Conservation (phyloP, 176 grass and related monocot species). For the Carex kokanica region DNA sequence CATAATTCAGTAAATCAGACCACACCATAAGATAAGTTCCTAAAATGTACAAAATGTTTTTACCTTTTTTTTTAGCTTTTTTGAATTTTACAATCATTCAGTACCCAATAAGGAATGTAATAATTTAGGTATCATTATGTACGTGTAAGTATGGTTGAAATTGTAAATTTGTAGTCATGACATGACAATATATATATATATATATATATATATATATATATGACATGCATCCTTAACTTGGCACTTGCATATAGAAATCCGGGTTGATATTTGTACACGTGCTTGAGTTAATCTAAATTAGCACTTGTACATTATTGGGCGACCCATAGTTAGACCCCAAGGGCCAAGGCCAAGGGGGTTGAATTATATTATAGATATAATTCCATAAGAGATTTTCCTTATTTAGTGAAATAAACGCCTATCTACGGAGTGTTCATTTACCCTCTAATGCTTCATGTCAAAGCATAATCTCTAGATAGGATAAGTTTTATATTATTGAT, state of each 20-base stretch:
- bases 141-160: background rate
- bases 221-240: background rate
- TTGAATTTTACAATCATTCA: background rate
- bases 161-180: no score
- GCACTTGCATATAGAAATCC: background rate
- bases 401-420: background rate
- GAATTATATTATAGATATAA: background rate
- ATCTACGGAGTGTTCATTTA: background rate
- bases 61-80: background rate
- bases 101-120: background rate
- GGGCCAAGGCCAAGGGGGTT: no score
- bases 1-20: no score
- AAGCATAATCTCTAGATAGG: background rate
- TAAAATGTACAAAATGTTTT: no score
- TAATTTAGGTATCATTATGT: background rate
- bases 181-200: no score
- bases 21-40: no score
- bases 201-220: no score
- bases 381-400: background rate
- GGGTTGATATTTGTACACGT: no score
- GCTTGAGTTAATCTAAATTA: no score
- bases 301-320: no score
- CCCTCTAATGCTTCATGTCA: background rate
- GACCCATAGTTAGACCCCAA: no score
- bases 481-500: background rate